phyloP scores from a whole-genome alignment of 441 rosid genomes.

The Pelargonium fulgidum region DNA sequence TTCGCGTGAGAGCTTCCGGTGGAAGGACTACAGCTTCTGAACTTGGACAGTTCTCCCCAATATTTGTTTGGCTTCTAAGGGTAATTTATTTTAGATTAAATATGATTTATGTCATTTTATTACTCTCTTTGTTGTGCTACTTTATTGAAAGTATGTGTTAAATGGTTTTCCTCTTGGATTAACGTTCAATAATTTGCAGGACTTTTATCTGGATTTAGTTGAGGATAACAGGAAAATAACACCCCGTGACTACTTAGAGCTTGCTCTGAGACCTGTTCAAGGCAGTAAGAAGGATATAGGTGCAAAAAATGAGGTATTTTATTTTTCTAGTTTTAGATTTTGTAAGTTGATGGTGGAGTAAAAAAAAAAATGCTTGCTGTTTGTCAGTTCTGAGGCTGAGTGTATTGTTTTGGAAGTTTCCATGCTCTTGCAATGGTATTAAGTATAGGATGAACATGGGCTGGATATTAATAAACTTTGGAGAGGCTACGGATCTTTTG shows the following conservation, averaged over 20 bases:
- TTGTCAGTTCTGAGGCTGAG: not conserved
- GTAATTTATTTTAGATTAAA: slow-evolving; percentile 33
- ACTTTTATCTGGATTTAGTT: slow-evolving; percentile 78
- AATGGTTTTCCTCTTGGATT: slow-evolving; percentile 15
- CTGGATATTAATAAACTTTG: too few species aligned
- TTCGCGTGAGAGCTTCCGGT: slow-evolving; percentile 85
- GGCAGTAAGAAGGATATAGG: slow-evolving; percentile 75
- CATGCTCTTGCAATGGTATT: not conserved
- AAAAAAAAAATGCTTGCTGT: not conserved
- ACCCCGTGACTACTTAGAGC: slow-evolving; percentile 92
- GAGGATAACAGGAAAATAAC: slow-evolving; percentile 81
- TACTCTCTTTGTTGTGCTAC: not conserved
- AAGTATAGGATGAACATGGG: not conserved
- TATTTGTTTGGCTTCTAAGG: slow-evolving; percentile 96
- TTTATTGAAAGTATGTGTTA: not conserved
- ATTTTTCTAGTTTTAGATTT: slow-evolving; percentile 10
- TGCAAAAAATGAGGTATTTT: slow-evolving; percentile 85
- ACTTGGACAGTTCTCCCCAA: slow-evolving; percentile 91
- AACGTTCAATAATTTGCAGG: slow-evolving; percentile 40
- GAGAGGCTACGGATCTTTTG: too few species aligned
- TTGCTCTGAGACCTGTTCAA: slow-evolving; percentile 82
- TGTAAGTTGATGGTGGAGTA: not conserved
- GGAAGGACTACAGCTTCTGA: slow-evolving; percentile 73
- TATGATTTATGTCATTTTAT: too few species aligned
- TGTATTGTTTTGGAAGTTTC: too few species aligned